These are phyloP conservation scores for Lolium multiflorum DNA, from an alignment of 176 grass and related monocot genomes.

Conservation along the genomic window DNA sequence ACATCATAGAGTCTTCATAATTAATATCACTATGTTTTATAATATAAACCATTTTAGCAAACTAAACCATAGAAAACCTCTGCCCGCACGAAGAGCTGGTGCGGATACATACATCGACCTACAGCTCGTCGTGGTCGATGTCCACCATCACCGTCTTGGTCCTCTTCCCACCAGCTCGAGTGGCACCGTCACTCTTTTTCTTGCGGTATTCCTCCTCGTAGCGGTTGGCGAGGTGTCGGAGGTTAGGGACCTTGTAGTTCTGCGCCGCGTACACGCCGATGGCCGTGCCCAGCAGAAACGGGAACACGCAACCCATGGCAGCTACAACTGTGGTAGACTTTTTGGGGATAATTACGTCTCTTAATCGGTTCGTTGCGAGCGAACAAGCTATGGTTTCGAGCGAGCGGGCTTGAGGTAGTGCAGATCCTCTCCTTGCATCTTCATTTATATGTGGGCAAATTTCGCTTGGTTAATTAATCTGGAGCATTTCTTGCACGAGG, in stretches of 20 bases:
- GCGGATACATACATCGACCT: background rate
- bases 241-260: slow-evolving; percentile 74
- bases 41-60: too few relatives aligned
- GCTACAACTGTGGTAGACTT: background rate
- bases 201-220: slow-evolving; percentile 82
- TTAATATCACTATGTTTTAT: too few relatives aligned
- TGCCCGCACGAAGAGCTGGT: too few relatives aligned
- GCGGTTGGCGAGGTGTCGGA: slow-evolving; percentile 42
- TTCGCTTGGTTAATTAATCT: background rate
- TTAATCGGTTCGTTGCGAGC: too few relatives aligned
- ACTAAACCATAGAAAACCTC: too few relatives aligned
- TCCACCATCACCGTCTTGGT: background rate
- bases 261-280: slow-evolving; percentile 63
- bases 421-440: background rate
- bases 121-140: background rate
- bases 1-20: too few relatives aligned
- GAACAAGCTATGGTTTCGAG: background rate
- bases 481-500: slow-evolving; percentile 10
- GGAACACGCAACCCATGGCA: slow-evolving; percentile 54
- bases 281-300: slow-evolving; percentile 57
- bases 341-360: too few relatives aligned
- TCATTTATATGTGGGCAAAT: slow-evolving; percentile 19
- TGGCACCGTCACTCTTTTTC: slow-evolving; percentile 4
- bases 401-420: background rate
- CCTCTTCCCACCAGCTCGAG: background rate